Base-by-base conservation (phyloP, 2,329 filamentous ascomycete genomes). In the Fusarium humuli region DNA sequence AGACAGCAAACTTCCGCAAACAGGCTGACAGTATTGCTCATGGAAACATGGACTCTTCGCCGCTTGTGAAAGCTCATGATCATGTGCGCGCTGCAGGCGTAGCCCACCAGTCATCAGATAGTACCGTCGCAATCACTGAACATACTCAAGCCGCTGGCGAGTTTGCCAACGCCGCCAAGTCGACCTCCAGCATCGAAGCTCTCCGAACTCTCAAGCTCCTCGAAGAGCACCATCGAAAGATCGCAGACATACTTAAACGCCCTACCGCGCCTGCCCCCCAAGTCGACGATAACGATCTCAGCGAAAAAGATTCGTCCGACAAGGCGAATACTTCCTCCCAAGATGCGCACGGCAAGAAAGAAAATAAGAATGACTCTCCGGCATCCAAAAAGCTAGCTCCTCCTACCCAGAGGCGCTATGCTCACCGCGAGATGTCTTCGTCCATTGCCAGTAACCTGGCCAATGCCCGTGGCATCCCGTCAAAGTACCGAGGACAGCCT, bases 381-480 rank as follows among this genome's bases (percentile, higher is more conserved):
- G 54, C 79, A 8, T 56, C 76, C 34, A 77, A 72, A 64, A 77
- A 78, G 70, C 73, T 73, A 13, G 73, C 76, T 18, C 72, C 78
- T 22, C 65, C 78, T 5, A 84, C 82, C 32, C 83, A 83, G 65
- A 84, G 83, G 13, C 83, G 83, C 32, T 84, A 85, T 83, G 77
- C 88, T 78, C 84, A 88, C 27, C 89, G 93, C 61, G 91, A 94
- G 61, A 83, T 91, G 62, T 89, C 91, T 5, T 93, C 93, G 1
- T 97, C 94, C 2, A 97, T 97, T 66, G 94, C 93, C 27, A 97
- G 89, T 80, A 97, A 97, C 75, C 83, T 97, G 45, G 94, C 94
- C 16, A 94, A 93, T 16, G 94, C 94, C 32, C 87, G 94, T 69
- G 94, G 94, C 20, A 97, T 97, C 72, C 85, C 87, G 23, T 85